Evolutionary conservation across 1,139 yeast species (phyloP), one percentile per base, ranked within the genome.

Genomic region (Tardiomyces digboiensis): DNA sequence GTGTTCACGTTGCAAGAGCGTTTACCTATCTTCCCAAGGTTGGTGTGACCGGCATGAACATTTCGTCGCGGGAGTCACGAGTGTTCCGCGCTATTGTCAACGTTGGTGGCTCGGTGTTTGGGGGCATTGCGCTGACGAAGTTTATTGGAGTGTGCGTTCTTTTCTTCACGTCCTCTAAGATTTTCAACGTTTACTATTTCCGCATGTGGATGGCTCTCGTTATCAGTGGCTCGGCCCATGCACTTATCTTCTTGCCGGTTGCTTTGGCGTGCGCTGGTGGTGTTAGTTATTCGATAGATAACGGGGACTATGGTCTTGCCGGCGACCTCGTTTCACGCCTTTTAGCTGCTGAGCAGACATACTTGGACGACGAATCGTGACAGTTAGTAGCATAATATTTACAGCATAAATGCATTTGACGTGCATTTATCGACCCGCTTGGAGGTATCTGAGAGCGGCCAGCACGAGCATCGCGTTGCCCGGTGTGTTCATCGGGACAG

Each of bases 181-280:
- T 91, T 29, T 91, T 89, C 61, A 94, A 88, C 52, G 77, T 91
- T 1, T 91, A 86, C 61, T 91, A 91, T 60, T 91, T 91, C 71
- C 67, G 96, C 49, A 88, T 91, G 97, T 91, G 97, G 97, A 68
- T 85, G n/a, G 70, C 87, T 1, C 70, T 91, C 50, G 82, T 91
- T 8, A 52, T 82, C 2, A 70, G 85, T 44, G 95, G 95, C 1
- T 80, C 89, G 0, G 52, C 82, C 1, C 97, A 89, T 59, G 77
- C 94, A 1, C 71, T 91, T 44, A 72, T 84, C 38, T 76, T 89
- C 46, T 67, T 89, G 42, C 98, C 98, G 0, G 76, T 86, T 2
- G 60, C 82, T 21, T 68, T 89, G 40, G 74, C 88, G 38, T 66
- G 72, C 44, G 68, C 73, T 52, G 95, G 95, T 6, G 84, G 82